phyloP scores from a whole-genome alignment of 2,329 filamentous ascomycete genomes.

The Tolypocladium ophioglossoides region DNA sequence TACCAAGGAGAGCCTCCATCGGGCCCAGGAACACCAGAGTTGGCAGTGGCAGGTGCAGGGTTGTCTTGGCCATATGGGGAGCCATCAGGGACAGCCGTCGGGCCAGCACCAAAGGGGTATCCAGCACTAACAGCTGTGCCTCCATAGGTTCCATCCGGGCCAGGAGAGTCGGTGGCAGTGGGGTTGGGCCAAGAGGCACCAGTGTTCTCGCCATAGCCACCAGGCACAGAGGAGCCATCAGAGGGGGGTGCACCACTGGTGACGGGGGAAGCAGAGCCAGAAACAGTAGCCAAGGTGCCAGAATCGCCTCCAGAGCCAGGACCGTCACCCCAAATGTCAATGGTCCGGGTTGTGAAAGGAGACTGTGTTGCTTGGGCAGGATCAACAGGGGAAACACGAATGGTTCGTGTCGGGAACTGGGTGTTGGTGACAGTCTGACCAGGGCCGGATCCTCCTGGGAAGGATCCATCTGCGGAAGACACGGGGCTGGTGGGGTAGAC shows the following conservation, averaged over 20 bases:
- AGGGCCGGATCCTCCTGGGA: conserved; percentile 6
- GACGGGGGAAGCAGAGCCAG: conserved; percentile 5
- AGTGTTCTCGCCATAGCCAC: conserved; percentile 6
- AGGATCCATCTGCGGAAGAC: conserved; percentile 3
- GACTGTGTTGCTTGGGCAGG: conserved; percentile 7
- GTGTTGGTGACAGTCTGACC: conserved; percentile 10
- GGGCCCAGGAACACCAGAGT: not conserved
- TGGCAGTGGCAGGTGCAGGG: conserved; percentile 2
- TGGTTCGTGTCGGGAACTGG: conserved; percentile 14
- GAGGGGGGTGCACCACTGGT: conserved; percentile 6
- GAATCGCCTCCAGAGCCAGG: conserved; percentile 4
- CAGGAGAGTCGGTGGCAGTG: conserved; percentile 6
- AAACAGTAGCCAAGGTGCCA: conserved; percentile 5
- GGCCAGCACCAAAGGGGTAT: not conserved
- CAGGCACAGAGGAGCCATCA: conserved; percentile 5
- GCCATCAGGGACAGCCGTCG: not conserved
- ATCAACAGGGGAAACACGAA: conserved; percentile 13
- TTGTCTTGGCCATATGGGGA: not conserved
- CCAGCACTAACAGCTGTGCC: conserved; percentile 2
- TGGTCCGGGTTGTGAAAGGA: conserved; percentile 24
- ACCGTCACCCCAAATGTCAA: conserved; percentile 21
- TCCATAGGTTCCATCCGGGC: conserved; percentile 5
- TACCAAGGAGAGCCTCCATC: conserved; percentile 3
- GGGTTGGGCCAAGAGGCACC: conserved; percentile 7
- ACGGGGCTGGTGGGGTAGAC: conserved; percentile 23